A percentile compares a stretch with the other conserved stretches of the same genome.
These are phyloP conservation scores for Ganoderma multipileum DNA, from an alignment of 1,284 basidiomycete species.

Conservation along the genomic window DNA sequence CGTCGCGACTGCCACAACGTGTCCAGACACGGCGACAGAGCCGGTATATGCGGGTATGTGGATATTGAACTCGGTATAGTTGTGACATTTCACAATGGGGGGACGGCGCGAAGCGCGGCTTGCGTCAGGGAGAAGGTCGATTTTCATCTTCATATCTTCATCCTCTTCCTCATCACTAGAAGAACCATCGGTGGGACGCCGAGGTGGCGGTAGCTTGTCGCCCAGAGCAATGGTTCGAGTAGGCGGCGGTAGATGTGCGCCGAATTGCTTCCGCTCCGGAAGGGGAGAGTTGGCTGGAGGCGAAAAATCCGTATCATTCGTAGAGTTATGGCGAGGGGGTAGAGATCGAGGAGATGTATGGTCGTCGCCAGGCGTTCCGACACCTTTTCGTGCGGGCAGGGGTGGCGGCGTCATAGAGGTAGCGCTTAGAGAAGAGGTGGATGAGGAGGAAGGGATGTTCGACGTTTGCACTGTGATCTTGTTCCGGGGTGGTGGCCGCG, in stretches of 20 bases:
- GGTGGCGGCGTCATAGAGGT: conserved; percentile 37
- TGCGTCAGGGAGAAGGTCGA: conserved; percentile 82
- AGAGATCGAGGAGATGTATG: conserved; percentile 20
- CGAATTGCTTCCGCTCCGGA: conserved; percentile 55
- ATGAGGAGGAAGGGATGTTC: conserved; percentile 19
- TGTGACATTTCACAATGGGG: conserved; percentile 56
- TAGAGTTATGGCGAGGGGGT: conserved; percentile 27
- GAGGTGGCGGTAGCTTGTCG: conserved; percentile 69
- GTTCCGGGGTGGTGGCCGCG: conserved; percentile 40
- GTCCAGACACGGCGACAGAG: conserved; percentile 65
- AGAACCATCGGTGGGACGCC: conserved; percentile 49
- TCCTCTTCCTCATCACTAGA: conserved; percentile 54
- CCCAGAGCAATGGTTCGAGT: conserved; percentile 72
- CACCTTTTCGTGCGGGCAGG: conserved; percentile 38
- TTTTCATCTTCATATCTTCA: conserved; percentile 37
- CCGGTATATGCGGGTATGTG: conserved; percentile 64
- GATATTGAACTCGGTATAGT: conserved; percentile 55
- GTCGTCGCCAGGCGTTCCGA: conserved; percentile 30
- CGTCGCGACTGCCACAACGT: conserved; percentile 66
- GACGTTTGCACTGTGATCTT: conserved; percentile 25
- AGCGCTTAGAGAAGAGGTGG: conserved; percentile 23
- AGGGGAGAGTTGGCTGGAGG: conserved; percentile 1
- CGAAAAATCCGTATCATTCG: conserved; percentile 24
- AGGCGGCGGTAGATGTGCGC: conserved; percentile 67
- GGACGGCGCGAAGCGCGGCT: conserved; percentile 84